A percentile compares a stretch with the other conserved stretches of the same genome.
Conservation (phyloP, 371 early-diverging fungal genomes). For the Mycotypha africana region DNA sequence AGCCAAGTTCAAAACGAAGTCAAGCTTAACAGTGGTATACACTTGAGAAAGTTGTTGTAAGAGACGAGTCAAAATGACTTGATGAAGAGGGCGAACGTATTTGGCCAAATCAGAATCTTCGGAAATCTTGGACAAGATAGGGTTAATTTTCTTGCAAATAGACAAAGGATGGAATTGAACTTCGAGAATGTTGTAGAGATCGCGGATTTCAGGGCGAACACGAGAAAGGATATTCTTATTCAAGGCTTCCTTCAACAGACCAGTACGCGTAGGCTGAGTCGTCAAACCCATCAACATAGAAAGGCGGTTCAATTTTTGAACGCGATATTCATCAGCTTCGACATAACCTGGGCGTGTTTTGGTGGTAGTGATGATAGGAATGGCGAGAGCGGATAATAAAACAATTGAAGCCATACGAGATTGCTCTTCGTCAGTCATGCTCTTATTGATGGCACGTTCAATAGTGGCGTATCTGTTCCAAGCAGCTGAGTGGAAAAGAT, state of each 20-base stretch:
- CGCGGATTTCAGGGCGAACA: conserved; percentile 86
- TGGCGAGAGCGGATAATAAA: conserved; percentile 87
- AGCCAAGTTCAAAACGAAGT: conserved; percentile 83
- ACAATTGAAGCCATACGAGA: conserved; percentile 87
- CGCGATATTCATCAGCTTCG: conserved; percentile 82
- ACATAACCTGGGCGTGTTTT: conserved; percentile 63
- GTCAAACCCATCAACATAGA: conserved; percentile 83
- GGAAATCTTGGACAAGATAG: conserved; percentile 69
- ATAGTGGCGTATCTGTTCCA: conserved; percentile 90
- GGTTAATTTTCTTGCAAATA: conserved; percentile 93
- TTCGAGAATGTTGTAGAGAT: conserved; percentile 92
- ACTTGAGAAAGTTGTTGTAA: conserved; percentile 96
- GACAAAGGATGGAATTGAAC: conserved; percentile 97
- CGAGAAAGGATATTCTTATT: conserved; percentile 80
- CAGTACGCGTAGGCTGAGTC: conserved; percentile 84
- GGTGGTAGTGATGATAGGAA: conserved; percentile 82
- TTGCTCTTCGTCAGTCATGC: conserved; percentile 66
- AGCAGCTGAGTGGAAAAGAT: conserved; percentile 96
- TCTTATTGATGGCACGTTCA: conserved; percentile 69
- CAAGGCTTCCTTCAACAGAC: conserved; percentile 84
- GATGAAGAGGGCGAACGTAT: conserved; percentile 91
- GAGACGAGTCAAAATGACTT: conserved; percentile 91
- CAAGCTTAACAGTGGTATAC: conserved; percentile 93
- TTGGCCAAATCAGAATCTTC: conserved; percentile 71
- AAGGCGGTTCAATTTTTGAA: conserved; percentile 76